A percentile compares a stretch with the other conserved stretches of the same genome.
Conservation (phyloP, 352 stramenopile genomes). For the Saprolegnia diclina region DNA sequence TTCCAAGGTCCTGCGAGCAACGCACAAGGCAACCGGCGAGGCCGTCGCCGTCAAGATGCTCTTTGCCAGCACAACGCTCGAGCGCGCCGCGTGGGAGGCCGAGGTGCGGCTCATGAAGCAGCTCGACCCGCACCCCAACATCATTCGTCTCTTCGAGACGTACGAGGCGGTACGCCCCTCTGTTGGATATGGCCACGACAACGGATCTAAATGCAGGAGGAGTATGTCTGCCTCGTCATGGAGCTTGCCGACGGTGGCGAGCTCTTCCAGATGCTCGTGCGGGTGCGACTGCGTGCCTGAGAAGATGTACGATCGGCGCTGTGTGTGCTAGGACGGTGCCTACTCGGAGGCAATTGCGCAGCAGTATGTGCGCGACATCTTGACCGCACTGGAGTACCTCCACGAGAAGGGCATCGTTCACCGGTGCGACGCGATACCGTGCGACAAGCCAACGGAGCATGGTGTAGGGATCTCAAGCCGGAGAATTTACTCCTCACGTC, state of each 20-base stretch:
- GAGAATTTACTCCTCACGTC: conserved; percentile 82
- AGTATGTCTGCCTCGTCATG: conserved; percentile 52
- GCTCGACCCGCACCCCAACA: conserved; percentile 48
- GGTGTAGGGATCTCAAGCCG: conserved; percentile 52
- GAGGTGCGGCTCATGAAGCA: conserved; percentile 47
- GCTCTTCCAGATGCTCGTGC: conserved; percentile 65
- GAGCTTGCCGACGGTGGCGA: conserved; percentile 54
- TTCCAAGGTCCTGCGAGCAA: conserved; percentile 46
- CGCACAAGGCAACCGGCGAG: conserved; percentile 33
- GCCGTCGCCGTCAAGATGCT: conserved; percentile 60
- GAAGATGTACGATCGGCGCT: not conserved
- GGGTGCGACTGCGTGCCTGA: conserved; percentile 23
- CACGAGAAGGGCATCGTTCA: conserved; percentile 41
- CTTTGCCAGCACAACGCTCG: conserved; percentile 33
- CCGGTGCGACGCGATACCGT: conserved; percentile 38
- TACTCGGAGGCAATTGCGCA: conserved; percentile 71
- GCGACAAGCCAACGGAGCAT: not conserved
- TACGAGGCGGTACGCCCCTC: conserved; percentile 36
- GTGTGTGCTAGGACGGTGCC: conserved; percentile 56
- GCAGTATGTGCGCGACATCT: conserved; percentile 41
- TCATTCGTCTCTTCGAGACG: conserved; percentile 47
- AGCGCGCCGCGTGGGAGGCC: conserved; percentile 35
- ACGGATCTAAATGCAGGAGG: not conserved
- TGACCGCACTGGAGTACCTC: conserved; percentile 41
- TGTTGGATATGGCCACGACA: not conserved